Evolutionary conservation across 208 protist genomes (phyloP).

Genomic region (Spironucleus salmonicida): DNA sequence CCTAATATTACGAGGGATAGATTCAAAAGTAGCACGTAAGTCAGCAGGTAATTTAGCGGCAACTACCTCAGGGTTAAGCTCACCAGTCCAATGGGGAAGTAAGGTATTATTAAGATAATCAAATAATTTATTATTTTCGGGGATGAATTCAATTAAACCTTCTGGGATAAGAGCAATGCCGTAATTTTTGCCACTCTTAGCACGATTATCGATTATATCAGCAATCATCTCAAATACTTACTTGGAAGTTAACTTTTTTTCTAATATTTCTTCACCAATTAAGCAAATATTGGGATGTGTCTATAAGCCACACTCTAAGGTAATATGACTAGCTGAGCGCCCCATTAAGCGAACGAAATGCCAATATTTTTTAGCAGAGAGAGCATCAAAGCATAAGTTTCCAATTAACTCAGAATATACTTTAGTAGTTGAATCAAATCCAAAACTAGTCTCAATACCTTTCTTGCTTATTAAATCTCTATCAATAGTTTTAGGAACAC

Average conservation of each 20-base stretch:
- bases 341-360: slow-evolving; percentile 57
- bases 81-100: neutral
- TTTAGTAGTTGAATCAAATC: slow-evolving; percentile 38
- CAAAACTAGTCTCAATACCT: slow-evolving; percentile 50
- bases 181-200: slow-evolving; percentile 46
- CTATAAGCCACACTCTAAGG: slow-evolving; percentile 50
- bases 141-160: slow-evolving; percentile 55
- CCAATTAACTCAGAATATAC: slow-evolving; percentile 50
- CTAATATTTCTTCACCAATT: slow-evolving; percentile 48
- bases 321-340: slow-evolving; percentile 53
- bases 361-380: slow-evolving; percentile 49
- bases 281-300: slow-evolving; percentile 49
- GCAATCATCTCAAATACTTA: slow-evolving; percentile 43
- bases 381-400: slow-evolving; percentile 47
- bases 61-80: neutral
- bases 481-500: slow-evolving; percentile 58
- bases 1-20: slow-evolving; percentile 38
- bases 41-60: slow-evolving; percentile 1
- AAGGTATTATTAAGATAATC: slow-evolving; percentile 46
- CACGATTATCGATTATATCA: slow-evolving; percentile 42
- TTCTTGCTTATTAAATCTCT: slow-evolving; percentile 47
- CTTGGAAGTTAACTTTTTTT: slow-evolving; percentile 41
- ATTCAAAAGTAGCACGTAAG: slow-evolving; percentile 30
- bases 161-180: slow-evolving; percentile 53
- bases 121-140: slow-evolving; percentile 41